Percentiles rank a stretch among this genome's conserved stretches.
Evolutionary conservation across 495 filamentous ascomycete genomes (phyloP).

Genomic region (Penicillium ucsense): DNA sequence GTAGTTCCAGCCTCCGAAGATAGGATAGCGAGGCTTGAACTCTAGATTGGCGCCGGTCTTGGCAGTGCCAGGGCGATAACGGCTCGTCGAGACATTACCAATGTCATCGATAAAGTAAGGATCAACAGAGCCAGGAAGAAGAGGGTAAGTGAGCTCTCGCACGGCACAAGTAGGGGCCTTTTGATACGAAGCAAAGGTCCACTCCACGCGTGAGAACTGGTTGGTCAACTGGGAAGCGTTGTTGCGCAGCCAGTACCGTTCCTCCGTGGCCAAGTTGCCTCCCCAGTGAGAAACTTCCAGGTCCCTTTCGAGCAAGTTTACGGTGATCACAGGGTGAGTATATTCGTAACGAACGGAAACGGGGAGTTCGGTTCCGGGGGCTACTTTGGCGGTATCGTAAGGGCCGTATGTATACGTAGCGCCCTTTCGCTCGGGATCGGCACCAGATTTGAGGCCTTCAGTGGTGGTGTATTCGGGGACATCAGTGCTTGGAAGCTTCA

Average conservation of each 20-base stretch:
- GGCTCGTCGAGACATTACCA: slow-evolving; percentile 90
- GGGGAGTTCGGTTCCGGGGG: slow-evolving; percentile 61
- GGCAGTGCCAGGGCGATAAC: slow-evolving; percentile 62
- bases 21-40: slow-evolving; percentile 81
- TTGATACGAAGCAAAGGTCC: slow-evolving; percentile 63
- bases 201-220: slow-evolving; percentile 81
- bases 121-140: slow-evolving; percentile 66
- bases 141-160: slow-evolving; percentile 70
- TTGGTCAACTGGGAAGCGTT: slow-evolving; percentile 71
- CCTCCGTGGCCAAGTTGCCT: slow-evolving; percentile 88
- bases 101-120: slow-evolving; percentile 96
- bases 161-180: slow-evolving; percentile 65
- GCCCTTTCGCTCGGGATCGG: slow-evolving; percentile 75
- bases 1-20: slow-evolving; percentile 97
- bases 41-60: slow-evolving; percentile 73
- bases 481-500: slow-evolving; percentile 73
- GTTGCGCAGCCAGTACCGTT: slow-evolving; percentile 85
- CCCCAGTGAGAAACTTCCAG: slow-evolving; percentile 97
- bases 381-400: slow-evolving; percentile 56
- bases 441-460: slow-evolving; percentile 49
- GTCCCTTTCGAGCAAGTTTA: slow-evolving; percentile 70
- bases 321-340: slow-evolving; percentile 78
- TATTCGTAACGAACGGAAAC: slow-evolving; percentile 86
- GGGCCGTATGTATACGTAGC: slow-evolving; percentile 87
- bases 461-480: slow-evolving; percentile 79